Base-by-base conservation (phyloP, 345 rosid species). In the Lepidium sativum region DNA sequence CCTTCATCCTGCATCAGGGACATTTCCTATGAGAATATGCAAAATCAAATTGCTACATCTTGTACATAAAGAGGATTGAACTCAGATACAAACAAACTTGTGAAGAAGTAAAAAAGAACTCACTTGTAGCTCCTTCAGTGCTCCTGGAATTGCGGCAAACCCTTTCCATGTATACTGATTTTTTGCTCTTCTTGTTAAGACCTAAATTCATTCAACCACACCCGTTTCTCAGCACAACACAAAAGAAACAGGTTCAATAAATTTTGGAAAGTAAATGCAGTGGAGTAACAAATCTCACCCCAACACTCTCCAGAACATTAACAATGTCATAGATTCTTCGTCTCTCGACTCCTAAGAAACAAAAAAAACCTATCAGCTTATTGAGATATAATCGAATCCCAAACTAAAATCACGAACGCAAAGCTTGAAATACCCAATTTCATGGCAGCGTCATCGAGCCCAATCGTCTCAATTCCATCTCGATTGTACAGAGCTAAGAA, bases 301-400 rank as follows among this genome's bases (percentile, higher is more conserved):
- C 96, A 47, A 91, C 85, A 65, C 96, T 88, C 80, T 91, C 97
- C 48, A 91, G 61, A 20, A 91, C 88, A 45, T 91, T 91, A 48
- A 91, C 97, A 31, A 91, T 87, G 56, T 91, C 97, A 15, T 91
- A 91, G 73, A 91, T 88, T 55, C 97, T 79, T 45, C 97, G 81
- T 38, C 97, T 80, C 71, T 88, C 97, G 17, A 91, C 96, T 12
- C 96, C 97, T 91, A 67, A 5, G 33, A 38, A 17, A 6, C 31
- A 0, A 16, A 1, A 37, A 37, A 54, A 1, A 29, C 42, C 31
- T 50, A 64, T 57, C 34, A 64, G 6, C 51, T 54, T 63, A 54
- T 10, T 35, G 17, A 18, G 41, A 54, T 54, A 2, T 5, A 5
- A 6, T 6, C 59, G n/a, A n/a, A 44, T 10, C 4, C 1, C 4